phyloP scores from a whole-genome alignment of 176 grass and related monocot species.

The Hordeum marinum region DNA sequence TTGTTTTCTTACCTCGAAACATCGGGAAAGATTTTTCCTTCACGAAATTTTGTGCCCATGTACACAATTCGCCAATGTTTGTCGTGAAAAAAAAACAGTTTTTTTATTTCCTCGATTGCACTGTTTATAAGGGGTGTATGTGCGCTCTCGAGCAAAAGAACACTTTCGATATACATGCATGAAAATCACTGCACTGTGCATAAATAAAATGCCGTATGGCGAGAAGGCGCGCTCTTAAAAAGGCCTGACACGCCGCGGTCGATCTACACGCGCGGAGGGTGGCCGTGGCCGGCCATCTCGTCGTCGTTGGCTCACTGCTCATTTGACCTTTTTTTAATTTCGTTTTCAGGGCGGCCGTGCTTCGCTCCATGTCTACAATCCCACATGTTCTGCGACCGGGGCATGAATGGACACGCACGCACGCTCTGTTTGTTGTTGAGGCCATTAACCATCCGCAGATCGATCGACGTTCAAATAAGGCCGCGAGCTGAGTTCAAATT shows the following conservation, averaged over 20 bases:
- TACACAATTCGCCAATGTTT: too few species aligned
- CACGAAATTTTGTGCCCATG: too few species aligned
- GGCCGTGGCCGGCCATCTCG: background rate
- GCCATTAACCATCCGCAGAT: background rate
- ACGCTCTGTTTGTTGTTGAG: background rate
- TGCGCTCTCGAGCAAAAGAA: too few species aligned
- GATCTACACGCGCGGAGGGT: background rate
- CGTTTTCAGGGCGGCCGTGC: background rate
- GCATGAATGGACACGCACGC: background rate
- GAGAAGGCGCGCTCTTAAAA: background rate
- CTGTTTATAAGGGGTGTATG: too few species aligned
- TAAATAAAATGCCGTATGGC: background rate
- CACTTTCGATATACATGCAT: too few species aligned
- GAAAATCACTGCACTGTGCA: too few species aligned
- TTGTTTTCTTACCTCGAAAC: too few species aligned
- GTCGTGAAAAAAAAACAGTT: too few species aligned
- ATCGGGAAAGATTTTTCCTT: too few species aligned
- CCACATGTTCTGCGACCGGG: background rate
- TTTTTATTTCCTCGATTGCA: too few species aligned
- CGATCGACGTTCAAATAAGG: background rate
- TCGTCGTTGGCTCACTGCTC: background rate
- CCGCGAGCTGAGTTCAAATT: background rate
- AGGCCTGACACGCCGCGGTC: background rate
- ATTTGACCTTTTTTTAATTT: conserved; percentile 7
- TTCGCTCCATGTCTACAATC: background rate